Base-by-base conservation (phyloP, 2,329 filamentous ascomycete genomes). In the Raffaelea ambrosiae region DNA sequence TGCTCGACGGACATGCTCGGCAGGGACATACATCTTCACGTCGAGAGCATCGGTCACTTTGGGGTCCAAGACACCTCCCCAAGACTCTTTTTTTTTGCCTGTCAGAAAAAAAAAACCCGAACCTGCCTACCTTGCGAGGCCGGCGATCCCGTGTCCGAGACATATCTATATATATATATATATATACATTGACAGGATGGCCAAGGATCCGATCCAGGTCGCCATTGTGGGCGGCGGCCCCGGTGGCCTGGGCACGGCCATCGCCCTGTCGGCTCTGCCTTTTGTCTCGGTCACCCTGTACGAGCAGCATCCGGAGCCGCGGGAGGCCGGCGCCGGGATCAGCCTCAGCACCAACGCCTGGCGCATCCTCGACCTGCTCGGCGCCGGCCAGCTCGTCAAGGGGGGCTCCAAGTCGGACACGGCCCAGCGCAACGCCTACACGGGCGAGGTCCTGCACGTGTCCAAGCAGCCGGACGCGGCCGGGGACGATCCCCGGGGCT, bases 241-340 rank as follows among this genome's bases (percentile, higher is more conserved):
- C 19, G 42, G 42, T 10, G 29, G 42, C 14, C 31, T 44, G n/a
- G 42, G 22, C 4, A 21, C 42, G 14, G 29, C 29, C 7, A 44
- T 44, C 14, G 18, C 29, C n/a, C 42, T 44, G 18, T 44, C 42
- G 8, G 19, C 18, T 8, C 42, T 44, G 4, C 42, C 42, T 10
- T 44, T 44, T 26, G 18, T 44, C n/a, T 44, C 42, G n/a, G 42
- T 44, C n/a, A 36, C 42, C 16, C 42, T 44, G 3, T 44, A 44
- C 19, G 42, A 44, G 31, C 42, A 44, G 18, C 26, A 43, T 19
- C 42, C 29, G 18, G 43, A 45, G 43, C 43, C 31, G 14, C 33
- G 43, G 19, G 43, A 45, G 21, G 31, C 31, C 16, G 43, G 43
- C 8, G 43, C 43, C 20, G 43, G 43, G 4, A 38, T 45, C 43